Percentiles rank a stretch among this genome's conserved stretches.
phyloP scores from a whole-genome alignment of 1,139 yeast genomes.

The Hyphopichia khmerensis region DNA sequence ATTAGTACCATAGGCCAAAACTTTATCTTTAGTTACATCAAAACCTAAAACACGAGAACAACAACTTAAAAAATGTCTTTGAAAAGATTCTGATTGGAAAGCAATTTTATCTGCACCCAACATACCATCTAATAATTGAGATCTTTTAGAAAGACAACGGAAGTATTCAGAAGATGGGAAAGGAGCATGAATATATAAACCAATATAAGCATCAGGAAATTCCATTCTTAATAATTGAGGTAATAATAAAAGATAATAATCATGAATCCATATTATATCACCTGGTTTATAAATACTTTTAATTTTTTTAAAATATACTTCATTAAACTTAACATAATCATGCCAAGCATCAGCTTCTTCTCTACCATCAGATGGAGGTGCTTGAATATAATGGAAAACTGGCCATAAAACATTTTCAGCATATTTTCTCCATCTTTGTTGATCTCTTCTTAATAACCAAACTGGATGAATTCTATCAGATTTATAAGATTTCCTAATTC shows the following conservation, averaged over 20 bases:
- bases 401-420: constrained; percentile 96
- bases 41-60: constrained; percentile 82
- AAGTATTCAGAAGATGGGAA: constrained; percentile 97
- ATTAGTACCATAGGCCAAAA: constrained; percentile 74
- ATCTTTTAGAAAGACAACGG: constrained; percentile 80
- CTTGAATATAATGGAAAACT: constrained; percentile 86
- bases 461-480: constrained; percentile 72
- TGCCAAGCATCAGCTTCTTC: constrained; percentile 84
- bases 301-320: constrained; percentile 81
- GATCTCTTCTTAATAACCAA: constrained; percentile 76
- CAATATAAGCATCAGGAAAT: constrained; percentile 77
- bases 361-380: constrained; percentile 60
- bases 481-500: constrained; percentile 43
- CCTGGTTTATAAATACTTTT: constrained; percentile 77
- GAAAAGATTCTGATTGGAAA: constrained; percentile 83
- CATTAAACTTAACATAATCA: constrained; percentile 87
- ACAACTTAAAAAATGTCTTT: constrained; percentile 86
- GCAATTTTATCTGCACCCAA: constrained; percentile 85
- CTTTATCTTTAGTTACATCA: constrained; percentile 55
- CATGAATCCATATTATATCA: constrained; percentile 94
- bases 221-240: constrained; percentile 87
- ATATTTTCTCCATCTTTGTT: constrained; percentile 78
- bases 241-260: constrained; percentile 77
- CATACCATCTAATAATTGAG: constrained; percentile 82
- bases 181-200: constrained; percentile 83